Evolutionary conservation across 2,329 filamentous ascomycete species (phyloP).

Genomic region (Fusarium tjaetaba): DNA sequence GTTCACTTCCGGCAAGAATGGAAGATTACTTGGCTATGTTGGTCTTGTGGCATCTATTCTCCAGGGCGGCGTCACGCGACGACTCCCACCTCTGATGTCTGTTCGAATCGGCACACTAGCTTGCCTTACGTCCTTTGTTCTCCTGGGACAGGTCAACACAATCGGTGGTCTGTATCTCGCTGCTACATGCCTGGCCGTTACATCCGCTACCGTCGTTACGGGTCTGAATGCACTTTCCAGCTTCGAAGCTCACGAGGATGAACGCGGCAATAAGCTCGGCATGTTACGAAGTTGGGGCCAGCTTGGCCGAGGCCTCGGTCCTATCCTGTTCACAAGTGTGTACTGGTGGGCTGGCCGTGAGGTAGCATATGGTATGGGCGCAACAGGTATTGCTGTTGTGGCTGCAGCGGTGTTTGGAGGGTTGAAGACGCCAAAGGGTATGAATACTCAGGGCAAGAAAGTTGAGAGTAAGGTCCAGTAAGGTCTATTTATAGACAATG

Average conservation of each 20-base stretch:
- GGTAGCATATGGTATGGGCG: conserved; percentile 83
- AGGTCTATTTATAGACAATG: not conserved
- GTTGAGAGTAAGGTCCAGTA: conserved; percentile 28
- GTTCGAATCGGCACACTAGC: conserved; percentile 82
- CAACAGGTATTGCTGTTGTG: conserved; percentile 81
- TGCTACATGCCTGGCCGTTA: conserved; percentile 85
- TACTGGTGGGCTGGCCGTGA: conserved; percentile 99
- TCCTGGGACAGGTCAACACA: conserved; percentile 76
- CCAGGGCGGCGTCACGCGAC: conserved; percentile 89
- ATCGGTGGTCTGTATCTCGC: conserved; percentile 80
- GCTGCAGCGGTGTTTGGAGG: conserved; percentile 74
- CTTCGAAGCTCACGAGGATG: conserved; percentile 82
- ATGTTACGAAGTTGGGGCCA: conserved; percentile 85
- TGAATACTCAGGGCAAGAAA: conserved; percentile 34
- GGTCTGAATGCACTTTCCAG: conserved; percentile 91
- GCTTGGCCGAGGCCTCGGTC: conserved; percentile 85
- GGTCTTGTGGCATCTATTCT: conserved; percentile 91
- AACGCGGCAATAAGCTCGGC: conserved; percentile 88
- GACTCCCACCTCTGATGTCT: conserved; percentile 81
- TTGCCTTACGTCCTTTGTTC: conserved; percentile 81
- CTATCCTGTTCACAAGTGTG: conserved; percentile 89
- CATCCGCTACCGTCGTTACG: conserved; percentile 93
- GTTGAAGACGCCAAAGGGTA: conserved; percentile 69
- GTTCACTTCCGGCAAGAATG: conserved; percentile 82
- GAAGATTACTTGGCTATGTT: conserved; percentile 87